These are phyloP conservation scores for Solanum chiquidenum DNA, from an alignment of 257 asterid species.

Conservation along the genomic window DNA sequence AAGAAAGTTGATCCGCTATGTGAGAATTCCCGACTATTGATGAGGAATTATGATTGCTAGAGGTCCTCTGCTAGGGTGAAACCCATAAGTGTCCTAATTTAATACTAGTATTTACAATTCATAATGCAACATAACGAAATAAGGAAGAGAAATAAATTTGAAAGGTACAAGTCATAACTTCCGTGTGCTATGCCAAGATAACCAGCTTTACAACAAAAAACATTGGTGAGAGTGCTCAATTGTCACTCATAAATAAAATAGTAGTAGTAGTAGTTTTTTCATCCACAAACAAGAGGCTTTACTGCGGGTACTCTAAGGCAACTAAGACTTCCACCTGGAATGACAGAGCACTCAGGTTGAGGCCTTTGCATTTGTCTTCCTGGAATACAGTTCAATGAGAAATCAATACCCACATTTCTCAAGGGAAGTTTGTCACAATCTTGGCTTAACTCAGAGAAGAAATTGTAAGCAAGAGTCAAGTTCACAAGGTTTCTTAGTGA, in stretches of 20 bases:
- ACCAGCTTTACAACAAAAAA: slow-evolving; percentile 3
- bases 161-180: slow-evolving; percentile 13
- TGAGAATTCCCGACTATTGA: too few relatives aligned
- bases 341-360: slow-evolving; percentile 48
- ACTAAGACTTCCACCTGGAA: slow-evolving; percentile 57
- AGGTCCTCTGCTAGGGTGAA: background rate
- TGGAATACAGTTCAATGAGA: slow-evolving; percentile 78
- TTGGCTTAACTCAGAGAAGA: slow-evolving; percentile 64
- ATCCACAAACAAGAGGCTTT: slow-evolving; percentile 53
- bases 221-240: background rate
- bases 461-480: slow-evolving; percentile 65
- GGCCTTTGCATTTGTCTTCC: slow-evolving; percentile 70
- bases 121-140: background rate
- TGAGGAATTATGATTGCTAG: too few relatives aligned
- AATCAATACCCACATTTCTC: slow-evolving; percentile 53
- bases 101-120: background rate
- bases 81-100: background rate
- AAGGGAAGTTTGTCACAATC: slow-evolving; percentile 41
- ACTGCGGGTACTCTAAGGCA: slow-evolving; percentile 67
- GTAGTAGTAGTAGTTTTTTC: slow-evolving; percentile 4
- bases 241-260: background rate
- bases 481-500: slow-evolving; percentile 43
- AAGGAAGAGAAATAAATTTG: background rate
- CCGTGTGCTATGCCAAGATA: background rate
- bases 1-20: too few relatives aligned